These are phyloP conservation scores for Dendrobium huoshanense DNA, from an alignment of 106 monocot genomes.

Conservation along the genomic window DNA sequence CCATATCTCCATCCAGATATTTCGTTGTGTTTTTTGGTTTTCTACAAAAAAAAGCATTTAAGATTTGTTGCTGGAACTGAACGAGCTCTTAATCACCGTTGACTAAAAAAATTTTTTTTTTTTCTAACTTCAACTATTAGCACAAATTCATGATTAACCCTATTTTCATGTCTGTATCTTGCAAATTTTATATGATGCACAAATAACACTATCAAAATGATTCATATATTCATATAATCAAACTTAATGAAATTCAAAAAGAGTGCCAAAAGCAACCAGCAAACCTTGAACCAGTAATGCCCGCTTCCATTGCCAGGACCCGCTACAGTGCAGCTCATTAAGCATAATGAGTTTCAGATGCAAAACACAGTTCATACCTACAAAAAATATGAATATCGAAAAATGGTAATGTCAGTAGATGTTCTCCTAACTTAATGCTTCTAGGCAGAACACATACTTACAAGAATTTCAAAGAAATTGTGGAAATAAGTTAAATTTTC, in stretches of 20 bases:
- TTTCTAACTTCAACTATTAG: not conserved
- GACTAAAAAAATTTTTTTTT: not conserved
- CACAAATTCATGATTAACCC: not conserved
- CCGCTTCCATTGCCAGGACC: not conserved
- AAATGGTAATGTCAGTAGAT: not conserved
- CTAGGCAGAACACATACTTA: no score
- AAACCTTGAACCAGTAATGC: not conserved
- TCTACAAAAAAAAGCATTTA: not conserved
- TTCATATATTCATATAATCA: constrained; percentile 1
- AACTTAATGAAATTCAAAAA: not conserved
- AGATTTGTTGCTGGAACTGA: not conserved
- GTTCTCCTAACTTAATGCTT: no score
- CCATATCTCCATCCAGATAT: not conserved
- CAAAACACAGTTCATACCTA: not conserved
- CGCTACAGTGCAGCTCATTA: not conserved
- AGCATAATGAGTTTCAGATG: not conserved
- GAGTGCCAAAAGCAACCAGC: not conserved
- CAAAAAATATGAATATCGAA: not conserved
- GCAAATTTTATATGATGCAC: constrained; percentile 2
- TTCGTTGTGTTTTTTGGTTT: no score
- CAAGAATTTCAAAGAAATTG: no score
- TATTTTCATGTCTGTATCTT: not conserved
- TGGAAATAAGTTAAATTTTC: not conserved
- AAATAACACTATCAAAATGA: not conserved
- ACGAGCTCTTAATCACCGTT: not conserved